Conservation (phyloP, 306 rosid species). For the Castanea mollissima region DNA sequence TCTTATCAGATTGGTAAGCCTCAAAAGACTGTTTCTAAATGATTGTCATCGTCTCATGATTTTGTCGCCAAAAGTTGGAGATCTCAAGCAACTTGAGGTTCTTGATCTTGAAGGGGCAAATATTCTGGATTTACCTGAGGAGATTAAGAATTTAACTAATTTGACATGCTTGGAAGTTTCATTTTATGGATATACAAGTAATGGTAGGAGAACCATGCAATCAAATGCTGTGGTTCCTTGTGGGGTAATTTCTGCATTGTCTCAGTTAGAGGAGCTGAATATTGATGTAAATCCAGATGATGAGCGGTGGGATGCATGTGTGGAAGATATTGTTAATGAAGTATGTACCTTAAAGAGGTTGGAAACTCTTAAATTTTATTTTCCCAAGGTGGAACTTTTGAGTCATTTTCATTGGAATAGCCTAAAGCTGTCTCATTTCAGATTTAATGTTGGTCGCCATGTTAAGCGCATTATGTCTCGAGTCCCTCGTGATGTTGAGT, state of each 20-base stretch:
- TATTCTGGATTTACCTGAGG: slow-evolving; percentile 13
- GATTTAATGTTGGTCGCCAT: background rate
- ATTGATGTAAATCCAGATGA: slow-evolving; percentile 25
- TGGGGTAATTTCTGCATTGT: background rate
- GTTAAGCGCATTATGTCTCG: background rate
- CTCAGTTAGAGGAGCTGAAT: background rate
- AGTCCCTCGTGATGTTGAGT: background rate
- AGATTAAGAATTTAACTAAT: background rate
- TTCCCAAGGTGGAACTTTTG: slow-evolving; percentile 3
- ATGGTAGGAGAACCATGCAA: background rate
- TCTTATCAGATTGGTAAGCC: background rate
- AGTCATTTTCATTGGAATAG: background rate
- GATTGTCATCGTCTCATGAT: slow-evolving; percentile 19
- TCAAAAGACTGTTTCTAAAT: background rate
- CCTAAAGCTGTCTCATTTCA: background rate
- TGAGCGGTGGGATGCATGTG: slow-evolving; percentile 16
- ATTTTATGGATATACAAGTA: background rate
- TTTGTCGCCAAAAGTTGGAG: background rate
- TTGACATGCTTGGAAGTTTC: slow-evolving; percentile 7
- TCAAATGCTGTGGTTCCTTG: background rate
- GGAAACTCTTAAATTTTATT: slow-evolving; percentile 3
- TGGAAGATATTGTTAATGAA: slow-evolving; percentile 7
- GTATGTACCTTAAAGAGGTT: background rate
- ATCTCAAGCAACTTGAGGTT: slow-evolving; percentile 16
- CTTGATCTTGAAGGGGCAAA: slow-evolving; percentile 23